phyloP scores from a whole-genome alignment of 2,329 filamentous ascomycete genomes.

The Trichoderma polysporum region DNA sequence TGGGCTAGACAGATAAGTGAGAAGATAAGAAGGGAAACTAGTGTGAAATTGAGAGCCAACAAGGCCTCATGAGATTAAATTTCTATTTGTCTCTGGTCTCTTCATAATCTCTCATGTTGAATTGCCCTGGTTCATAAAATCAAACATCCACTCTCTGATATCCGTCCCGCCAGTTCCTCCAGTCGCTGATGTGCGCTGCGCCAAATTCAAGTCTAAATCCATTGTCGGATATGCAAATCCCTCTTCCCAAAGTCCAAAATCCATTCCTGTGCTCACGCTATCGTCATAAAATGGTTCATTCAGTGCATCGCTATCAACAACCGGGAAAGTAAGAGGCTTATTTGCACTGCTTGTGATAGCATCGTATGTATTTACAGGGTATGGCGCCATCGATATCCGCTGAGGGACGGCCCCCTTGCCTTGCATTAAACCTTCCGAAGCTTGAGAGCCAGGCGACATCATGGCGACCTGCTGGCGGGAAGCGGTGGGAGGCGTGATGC shows the following conservation, averaged over 20 bases:
- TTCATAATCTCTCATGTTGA: neutral
- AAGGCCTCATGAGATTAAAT: neutral
- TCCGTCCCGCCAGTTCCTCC: neutral
- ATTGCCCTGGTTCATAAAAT: constrained; percentile 10
- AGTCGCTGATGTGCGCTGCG: constrained; percentile 25
- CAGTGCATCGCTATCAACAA: constrained; percentile 32
- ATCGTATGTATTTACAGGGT: constrained; percentile 7
- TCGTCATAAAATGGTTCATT: constrained; percentile 33
- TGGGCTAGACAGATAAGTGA: no score
- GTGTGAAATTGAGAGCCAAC: neutral
- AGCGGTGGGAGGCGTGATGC: constrained; percentile 24
- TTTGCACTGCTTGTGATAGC: neutral
- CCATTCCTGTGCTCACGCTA: constrained; percentile 30
- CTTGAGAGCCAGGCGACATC: neutral
- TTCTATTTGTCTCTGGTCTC: neutral
- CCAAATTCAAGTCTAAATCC: constrained; percentile 35
- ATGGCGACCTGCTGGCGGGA: neutral
- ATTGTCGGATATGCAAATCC: constrained; percentile 39
- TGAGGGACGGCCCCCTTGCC: neutral
- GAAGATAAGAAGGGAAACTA: neutral
- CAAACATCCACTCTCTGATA: constrained; percentile 14
- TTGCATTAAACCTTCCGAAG: constrained; percentile 2
- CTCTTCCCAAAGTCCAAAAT: constrained; percentile 40
- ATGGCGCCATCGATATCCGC: constrained; percentile 16
- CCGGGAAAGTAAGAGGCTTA: constrained; percentile 29